Base-by-base conservation (phyloP, 768 basidiomycete genomes). In the Suillus fuscotomentosus region DNA sequence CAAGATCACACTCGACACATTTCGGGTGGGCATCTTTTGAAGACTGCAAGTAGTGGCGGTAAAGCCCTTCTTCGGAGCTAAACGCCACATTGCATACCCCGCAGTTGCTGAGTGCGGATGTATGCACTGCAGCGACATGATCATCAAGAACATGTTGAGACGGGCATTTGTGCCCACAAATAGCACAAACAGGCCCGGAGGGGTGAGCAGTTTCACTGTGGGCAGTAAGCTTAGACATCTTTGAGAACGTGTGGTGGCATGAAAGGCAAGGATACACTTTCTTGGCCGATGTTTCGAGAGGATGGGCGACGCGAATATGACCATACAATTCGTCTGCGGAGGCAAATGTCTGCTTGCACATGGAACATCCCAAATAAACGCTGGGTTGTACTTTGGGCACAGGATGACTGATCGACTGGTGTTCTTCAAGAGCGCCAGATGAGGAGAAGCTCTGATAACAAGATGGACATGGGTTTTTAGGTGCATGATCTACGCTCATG, bases 21-120 rank as follows among this genome's bases (percentile, higher is more conserved):
- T 68, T 68, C 1, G 81, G 80, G 41, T 84, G 83, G 13, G 73
- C 17, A 20, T 71, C 69, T 48, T 70, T 70, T 9, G 71, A 53
- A 4, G 81, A 78, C 5, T 76, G 71, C 51, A 68, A 72, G 67
- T 82, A 83, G 63, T 84, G 83, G 3, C 68, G 65, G 22, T 72
- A 66, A 3, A 83, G 73, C 3, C 75, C 73, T 13, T 79, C 80
- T 56, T 80, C 75, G 45, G 73, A 70, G 3, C 57, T n/a, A 55
- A 67, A 77, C 1, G 64, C 68, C 54, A 66, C 53, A 41, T 66
- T 66, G 8, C 75, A 77, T 11, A 56, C 27, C 27, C 20, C 41
- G 57, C 75, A 76, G 7, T 48, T 62, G 31, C 68, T 73, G 47
- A 69, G 67, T 4, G 60, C 64, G 27, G 68, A 72, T 20, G 74